Base-by-base conservation (phyloP, 2,329 filamentous ascomycete species). In the Nemania sp. region DNA sequence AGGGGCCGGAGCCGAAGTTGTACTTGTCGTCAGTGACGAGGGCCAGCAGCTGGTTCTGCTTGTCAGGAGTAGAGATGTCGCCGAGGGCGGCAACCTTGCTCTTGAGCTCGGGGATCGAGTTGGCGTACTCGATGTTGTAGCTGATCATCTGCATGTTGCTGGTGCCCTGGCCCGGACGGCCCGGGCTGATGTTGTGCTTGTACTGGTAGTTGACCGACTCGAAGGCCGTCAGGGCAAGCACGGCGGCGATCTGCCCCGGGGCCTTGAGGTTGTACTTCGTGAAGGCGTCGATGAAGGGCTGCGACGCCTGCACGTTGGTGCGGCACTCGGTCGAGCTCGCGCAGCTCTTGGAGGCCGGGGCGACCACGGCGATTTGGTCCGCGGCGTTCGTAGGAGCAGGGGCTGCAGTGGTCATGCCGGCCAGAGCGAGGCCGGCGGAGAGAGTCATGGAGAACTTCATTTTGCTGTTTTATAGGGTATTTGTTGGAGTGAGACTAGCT, bases 131-230 rank as follows among this genome's bases (percentile, higher is more conserved):
- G 2, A 82, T 68, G 75, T 86, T 87, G 78, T 69, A 86, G 1
- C 63, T 49, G 38, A 79, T 70, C 79, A 79, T 79, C 75, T 87
- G 85, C 84, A 87, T 85, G 77, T 87, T 87, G 69, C 81, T 82
- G 1, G 92, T 94, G 26, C 92, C 92, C 78, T 94, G 91, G 8
- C 92, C 92, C 0, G 90, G 84, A 0, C 80, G 76, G n/a, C 84
- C 86, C 1, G 77, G 77, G 74, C 78, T 86, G 73, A 89, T 82
- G 80, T 94, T 93, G 78, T 84, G 86, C 79, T 90, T 92, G 85
- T 88, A 94, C 74, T 87, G 84, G 81, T 94, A 92, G 70, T 90
- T 85, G 24, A 65, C 88, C 1, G 87, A 89, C 81, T 97, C 93
- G 76, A 89, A 90, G 11, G 90, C 87, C 82, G 93, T 91, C 75